Evolutionary conservation across 2,329 filamentous ascomycete species (phyloP).

Genomic region (Aureobasidium zeae): DNA sequence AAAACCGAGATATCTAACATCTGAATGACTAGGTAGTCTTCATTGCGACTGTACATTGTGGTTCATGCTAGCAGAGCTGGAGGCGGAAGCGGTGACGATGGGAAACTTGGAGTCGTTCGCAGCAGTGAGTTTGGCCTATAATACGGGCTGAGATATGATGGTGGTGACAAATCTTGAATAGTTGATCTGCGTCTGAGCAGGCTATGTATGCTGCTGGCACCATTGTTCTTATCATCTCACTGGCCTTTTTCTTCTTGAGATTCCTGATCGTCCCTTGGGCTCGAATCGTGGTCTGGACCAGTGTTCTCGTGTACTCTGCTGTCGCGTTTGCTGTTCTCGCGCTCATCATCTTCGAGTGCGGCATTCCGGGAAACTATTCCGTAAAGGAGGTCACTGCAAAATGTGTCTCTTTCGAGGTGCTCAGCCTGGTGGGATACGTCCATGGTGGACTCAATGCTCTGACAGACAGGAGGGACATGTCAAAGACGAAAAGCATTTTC

Average conservation of each 20-base stretch:
- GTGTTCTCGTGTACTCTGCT: conserved; percentile 28
- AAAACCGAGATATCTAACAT: background rate
- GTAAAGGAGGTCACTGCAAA: background rate
- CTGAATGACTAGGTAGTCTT: conserved; percentile 14
- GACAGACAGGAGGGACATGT: conserved; percentile 24
- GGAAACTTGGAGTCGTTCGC: background rate
- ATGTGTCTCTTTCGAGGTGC: conserved; percentile 3
- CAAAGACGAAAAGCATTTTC: background rate
- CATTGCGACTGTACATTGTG: conserved; percentile 7
- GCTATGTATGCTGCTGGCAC: conserved; percentile 33
- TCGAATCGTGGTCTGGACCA: conserved; percentile 21
- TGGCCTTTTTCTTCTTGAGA: conserved; percentile 38
- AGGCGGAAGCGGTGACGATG: background rate
- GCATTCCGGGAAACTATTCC: conserved; percentile 18
- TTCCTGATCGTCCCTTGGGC: conserved; percentile 34
- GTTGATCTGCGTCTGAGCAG: conserved; percentile 27
- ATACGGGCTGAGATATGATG: background rate
- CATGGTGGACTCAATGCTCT: conserved; percentile 27
- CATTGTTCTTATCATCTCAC: conserved; percentile 36
- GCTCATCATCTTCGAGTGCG: conserved; percentile 26
- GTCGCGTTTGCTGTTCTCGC: conserved; percentile 25
- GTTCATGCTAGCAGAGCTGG: conserved; percentile 2
- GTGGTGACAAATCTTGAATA: conserved; percentile 3
- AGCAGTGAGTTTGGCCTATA: conserved; percentile 4
- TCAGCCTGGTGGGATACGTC: background rate